Evolutionary conservation across 371 early-diverging fungal genomes (phyloP).

Genomic region (Mucor velutinosus): DNA sequence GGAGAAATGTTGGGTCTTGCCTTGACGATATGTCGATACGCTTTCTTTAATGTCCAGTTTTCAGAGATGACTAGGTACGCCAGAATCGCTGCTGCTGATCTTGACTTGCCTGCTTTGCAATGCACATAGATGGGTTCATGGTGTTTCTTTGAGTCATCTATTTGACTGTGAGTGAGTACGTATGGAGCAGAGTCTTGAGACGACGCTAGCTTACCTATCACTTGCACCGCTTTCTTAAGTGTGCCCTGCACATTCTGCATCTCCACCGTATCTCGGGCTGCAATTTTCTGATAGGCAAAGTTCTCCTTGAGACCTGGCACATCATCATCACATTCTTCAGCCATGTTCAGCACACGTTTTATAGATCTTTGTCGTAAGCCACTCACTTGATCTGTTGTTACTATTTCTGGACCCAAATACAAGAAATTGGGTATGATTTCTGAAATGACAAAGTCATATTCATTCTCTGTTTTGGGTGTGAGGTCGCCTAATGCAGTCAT

Average conservation of each 20-base stretch:
- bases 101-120: slow-evolving; percentile 85
- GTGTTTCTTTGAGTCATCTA: slow-evolving; percentile 48
- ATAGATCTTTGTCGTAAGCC: slow-evolving; percentile 46
- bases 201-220: slow-evolving; percentile 50
- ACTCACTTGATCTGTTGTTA: slow-evolving; percentile 40
- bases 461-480: slow-evolving; percentile 32
- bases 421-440: slow-evolving; percentile 61
- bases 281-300: slow-evolving; percentile 56
- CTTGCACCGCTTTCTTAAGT: slow-evolving; percentile 51
- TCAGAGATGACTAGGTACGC: slow-evolving; percentile 73
- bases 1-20: slow-evolving; percentile 78
- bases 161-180: too few species aligned
- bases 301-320: slow-evolving; percentile 47
- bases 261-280: slow-evolving; percentile 62
- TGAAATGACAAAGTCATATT: slow-evolving; percentile 53
- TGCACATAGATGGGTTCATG: slow-evolving; percentile 77
- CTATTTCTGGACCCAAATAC: slow-evolving; percentile 65
- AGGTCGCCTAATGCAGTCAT: slow-evolving; percentile 13
- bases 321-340: slow-evolving; percentile 67
- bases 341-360: slow-evolving; percentile 63
- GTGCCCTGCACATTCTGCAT: slow-evolving; percentile 59
- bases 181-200: not conserved
- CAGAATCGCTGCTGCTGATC: slow-evolving; percentile 79
- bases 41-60: slow-evolving; percentile 70
- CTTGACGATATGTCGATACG: slow-evolving; percentile 73